phyloP scores from a whole-genome alignment of 257 asterid species.

The Plantago major region DNA sequence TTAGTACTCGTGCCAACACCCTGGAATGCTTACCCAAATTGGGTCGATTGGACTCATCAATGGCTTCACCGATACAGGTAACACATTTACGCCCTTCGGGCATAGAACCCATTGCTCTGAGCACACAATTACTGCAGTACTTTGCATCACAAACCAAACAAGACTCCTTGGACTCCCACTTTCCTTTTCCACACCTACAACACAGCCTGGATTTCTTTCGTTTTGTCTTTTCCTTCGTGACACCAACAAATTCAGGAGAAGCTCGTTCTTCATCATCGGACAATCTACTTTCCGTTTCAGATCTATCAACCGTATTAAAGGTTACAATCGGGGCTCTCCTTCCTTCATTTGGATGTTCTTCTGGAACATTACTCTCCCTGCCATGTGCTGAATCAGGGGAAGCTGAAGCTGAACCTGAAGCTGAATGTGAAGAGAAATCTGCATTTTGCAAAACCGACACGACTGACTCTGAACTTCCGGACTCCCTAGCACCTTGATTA shows the following conservation, averaged over 20 bases:
- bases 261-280: slow-evolving; percentile 51
- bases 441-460: slow-evolving; percentile 69
- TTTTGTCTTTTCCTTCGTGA: slow-evolving; percentile 51
- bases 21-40: slow-evolving; percentile 76
- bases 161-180: slow-evolving; percentile 84
- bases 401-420: slow-evolving; percentile 62
- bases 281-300: slow-evolving; percentile 33
- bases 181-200: slow-evolving; percentile 80
- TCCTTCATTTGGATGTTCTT: slow-evolving; percentile 32
- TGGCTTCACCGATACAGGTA: slow-evolving; percentile 80
- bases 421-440: slow-evolving; percentile 59
- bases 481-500: slow-evolving; percentile 53
- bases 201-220: slow-evolving; percentile 68
- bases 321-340: slow-evolving; percentile 37
- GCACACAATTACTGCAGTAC: slow-evolving; percentile 87
- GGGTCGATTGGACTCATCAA: slow-evolving; percentile 67
- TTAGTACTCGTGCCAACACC: slow-evolving; percentile 61
- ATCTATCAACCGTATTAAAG: not conserved
- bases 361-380: slow-evolving; percentile 28
- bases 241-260: slow-evolving; percentile 39
- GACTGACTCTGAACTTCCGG: slow-evolving; percentile 72
- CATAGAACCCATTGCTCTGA: slow-evolving; percentile 98
- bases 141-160: slow-evolving; percentile 82
- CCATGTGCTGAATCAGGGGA: slow-evolving; percentile 58
- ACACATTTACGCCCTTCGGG: slow-evolving; percentile 97